These are phyloP conservation scores for Bonia amplexicaulis DNA, from an alignment of 176 grass and related monocot species.

Conservation along the genomic window DNA sequence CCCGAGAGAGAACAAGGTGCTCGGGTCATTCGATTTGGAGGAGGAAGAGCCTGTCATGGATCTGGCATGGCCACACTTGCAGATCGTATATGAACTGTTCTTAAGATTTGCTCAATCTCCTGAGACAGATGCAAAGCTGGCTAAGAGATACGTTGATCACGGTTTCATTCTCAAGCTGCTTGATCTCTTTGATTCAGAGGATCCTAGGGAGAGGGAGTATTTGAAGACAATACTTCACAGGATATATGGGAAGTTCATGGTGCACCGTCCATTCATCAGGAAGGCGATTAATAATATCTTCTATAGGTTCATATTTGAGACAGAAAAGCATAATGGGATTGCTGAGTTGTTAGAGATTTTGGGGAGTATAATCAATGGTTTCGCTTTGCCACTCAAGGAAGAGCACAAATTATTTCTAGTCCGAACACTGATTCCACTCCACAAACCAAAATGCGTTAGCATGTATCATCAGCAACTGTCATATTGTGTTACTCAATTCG, in stretches of 20 bases:
- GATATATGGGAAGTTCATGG: slow-evolving; percentile 81
- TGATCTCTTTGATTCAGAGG: slow-evolving; percentile 70
- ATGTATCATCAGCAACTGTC: slow-evolving; percentile 79
- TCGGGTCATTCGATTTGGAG: slow-evolving; percentile 58
- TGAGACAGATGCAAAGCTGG: slow-evolving; percentile 64
- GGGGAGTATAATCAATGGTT: slow-evolving; percentile 78
- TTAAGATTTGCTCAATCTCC: slow-evolving; percentile 69
- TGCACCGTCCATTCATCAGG: slow-evolving; percentile 71
- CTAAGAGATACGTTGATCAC: slow-evolving; percentile 68
- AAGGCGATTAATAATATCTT: slow-evolving; percentile 74
- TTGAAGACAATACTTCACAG: slow-evolving; percentile 80
- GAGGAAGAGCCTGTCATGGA: slow-evolving; percentile 81
- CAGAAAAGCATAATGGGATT: slow-evolving; percentile 66
- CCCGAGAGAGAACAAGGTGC: slow-evolving; percentile 46
- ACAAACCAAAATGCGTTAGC: slow-evolving; percentile 68
- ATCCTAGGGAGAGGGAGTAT: slow-evolving; percentile 75
- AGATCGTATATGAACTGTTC: slow-evolving; percentile 70
- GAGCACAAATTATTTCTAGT: slow-evolving; percentile 75
- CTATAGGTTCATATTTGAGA: slow-evolving; percentile 76
- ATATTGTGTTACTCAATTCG: slow-evolving; percentile 68
- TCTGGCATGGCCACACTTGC: slow-evolving; percentile 58
- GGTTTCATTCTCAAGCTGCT: slow-evolving; percentile 58
- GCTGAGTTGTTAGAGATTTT: slow-evolving; percentile 69
- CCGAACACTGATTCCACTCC: slow-evolving; percentile 59
- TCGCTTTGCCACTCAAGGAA: slow-evolving; percentile 74